Base-by-base conservation (phyloP, 805 yeast species). In the Jamesozyma gamospora region DNA sequence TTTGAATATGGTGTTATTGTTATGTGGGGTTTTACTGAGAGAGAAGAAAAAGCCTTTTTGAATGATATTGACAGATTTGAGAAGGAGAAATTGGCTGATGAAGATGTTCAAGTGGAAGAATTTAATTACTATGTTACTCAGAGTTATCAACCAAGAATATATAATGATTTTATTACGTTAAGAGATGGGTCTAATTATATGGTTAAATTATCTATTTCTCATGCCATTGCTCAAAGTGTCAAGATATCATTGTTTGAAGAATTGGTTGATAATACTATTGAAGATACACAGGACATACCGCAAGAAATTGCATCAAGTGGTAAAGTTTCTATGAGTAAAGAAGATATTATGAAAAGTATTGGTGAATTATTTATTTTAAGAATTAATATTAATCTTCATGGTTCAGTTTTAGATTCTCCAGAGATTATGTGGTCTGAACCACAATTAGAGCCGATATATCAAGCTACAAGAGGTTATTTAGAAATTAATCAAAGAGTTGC, bases 401-500 rank as follows among this genome's bases (percentile, higher is more conserved):
- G 92, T 0, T 80, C 90, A 0, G 94, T 92, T 21, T 67, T 92
- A 45, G 98, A 92, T 59, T 84, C 95, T 1, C 98, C 98, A 1
- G 98, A 92, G 60, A 74, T 92, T 42, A 87, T 92, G 96, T 92
- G 98, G 98, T 78, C 96, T 0, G 97, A 92, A 59, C 98, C 98
- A 2, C 96, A 88, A 55, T 68, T 92, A 45, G 98, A 92, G 58
- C 98, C 98, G 1, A 87, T 90, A 39, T 92, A 92, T 63, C 96
- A 88, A 60, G 96, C 97, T 0, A 87, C 95, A 2, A 75, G 97
- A 58, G 96, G 96, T 1, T 90, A 90, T 60, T 63, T 92, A 45
- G 98, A 92, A 55, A 92, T 92, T 51, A 88, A 88, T 56, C 97
- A 90, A 63, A 68, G 98, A 35, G 97, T 90, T 0, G 80, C 87